Evolutionary conservation across 2,329 filamentous ascomycete species (phyloP), one percentile per base, ranked within the genome.

Genomic region (Hypoxylon sp.): DNA sequence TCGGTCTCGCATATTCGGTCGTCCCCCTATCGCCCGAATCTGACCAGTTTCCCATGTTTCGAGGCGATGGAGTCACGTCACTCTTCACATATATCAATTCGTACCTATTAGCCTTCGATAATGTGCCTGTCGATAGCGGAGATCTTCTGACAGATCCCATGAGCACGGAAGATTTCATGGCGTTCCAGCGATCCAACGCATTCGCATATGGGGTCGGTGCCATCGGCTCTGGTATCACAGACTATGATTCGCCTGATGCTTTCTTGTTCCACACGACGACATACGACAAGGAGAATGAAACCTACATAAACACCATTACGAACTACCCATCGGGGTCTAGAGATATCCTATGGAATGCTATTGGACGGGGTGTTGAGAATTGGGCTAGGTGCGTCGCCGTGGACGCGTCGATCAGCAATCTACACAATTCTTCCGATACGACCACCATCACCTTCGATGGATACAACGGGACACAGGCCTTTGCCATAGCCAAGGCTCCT

Each of bases 1-100:
- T 62, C 30, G 59, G 59, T 5, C 59, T 62, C 20, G 49, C 59
- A n/a, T 62, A 62, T 31, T 62, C 59, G 13, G 37, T 62, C 6
- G 30, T 62, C n/a, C 40, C 59, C 27, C 30, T 62, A 13, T 55
- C 50, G 7, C 17, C 31, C 6, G 40, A 55, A 20, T n/a, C 14
- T 7, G 2, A 1, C 13, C 30, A 17, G 1, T 55, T 55, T n/a
- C 59, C 59, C 4, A 30, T 1, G 50, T 17, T 27, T 4, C 49
- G 6, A 10, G 59, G 59, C 10, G 11, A 55, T 14, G 59, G 50
- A 2, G 14, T 10, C 4, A 55, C 59, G 6, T 17, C 59, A 2
- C 27, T 25, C 25, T 62, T 55, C 20, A 62, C 59, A 27, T n/a
- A 55, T 8, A 62, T 62, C 20, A 30, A 30, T 11, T 54, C 31